phyloP scores from a whole-genome alignment of 495 filamentous ascomycete genomes.

The Letharia columbiana region DNA sequence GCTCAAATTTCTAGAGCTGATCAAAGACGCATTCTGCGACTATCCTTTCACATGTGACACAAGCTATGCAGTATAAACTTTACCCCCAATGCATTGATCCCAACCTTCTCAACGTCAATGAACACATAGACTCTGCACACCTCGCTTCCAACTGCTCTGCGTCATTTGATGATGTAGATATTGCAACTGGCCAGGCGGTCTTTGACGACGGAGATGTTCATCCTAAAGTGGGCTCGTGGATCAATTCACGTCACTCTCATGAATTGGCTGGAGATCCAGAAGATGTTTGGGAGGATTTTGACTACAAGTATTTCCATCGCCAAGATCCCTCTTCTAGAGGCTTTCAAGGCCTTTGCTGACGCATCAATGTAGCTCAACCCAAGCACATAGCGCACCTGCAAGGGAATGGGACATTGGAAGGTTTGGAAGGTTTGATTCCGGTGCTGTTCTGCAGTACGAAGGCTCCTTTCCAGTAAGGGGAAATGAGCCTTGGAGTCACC shows the following conservation, averaged over 20 bases:
- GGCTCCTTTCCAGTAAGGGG: neutral
- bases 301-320: neutral
- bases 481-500: slow-evolving; percentile 10
- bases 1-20: neutral
- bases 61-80: slow-evolving; percentile 6
- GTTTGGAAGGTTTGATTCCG: slow-evolving; percentile 1
- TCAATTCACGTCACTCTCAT: neutral
- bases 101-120: slow-evolving; percentile 1
- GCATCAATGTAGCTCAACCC: neutral
- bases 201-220: slow-evolving; percentile 5
- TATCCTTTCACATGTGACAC: neutral
- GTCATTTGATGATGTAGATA: slow-evolving; percentile 1
- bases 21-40: neutral
- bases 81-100: slow-evolving; percentile 6
- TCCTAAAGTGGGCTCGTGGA: neutral
- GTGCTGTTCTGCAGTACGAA: neutral
- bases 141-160: neutral
- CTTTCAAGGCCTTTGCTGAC: neutral
- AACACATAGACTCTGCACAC: neutral
- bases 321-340: no score
- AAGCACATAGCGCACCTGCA: neutral
- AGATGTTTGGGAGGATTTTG: neutral
- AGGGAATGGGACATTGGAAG: neutral
- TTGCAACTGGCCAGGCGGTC: slow-evolving; percentile 10
- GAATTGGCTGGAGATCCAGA: neutral